These are phyloP conservation scores for Yamadazyma dendronema DNA, from an alignment of 1,139 yeast species.

Conservation along the genomic window DNA sequence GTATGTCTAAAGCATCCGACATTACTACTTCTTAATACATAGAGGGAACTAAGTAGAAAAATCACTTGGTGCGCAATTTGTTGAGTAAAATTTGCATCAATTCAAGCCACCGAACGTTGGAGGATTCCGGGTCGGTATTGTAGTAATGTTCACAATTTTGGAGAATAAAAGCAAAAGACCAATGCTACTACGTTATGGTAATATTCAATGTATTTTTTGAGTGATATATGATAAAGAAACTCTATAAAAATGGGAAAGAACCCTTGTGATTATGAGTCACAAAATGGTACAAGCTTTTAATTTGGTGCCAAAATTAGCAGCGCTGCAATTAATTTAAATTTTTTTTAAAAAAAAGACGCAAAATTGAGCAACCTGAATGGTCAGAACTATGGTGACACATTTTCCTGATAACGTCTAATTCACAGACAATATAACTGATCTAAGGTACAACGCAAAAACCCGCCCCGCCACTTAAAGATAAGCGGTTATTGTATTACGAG, in stretches of 20 bases:
- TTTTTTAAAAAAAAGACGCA: not conserved
- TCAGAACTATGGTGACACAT: too few relatives aligned
- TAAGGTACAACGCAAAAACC: too few relatives aligned
- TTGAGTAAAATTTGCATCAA: not conserved
- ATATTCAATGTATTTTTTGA: too few relatives aligned
- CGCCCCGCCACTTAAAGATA: too few relatives aligned
- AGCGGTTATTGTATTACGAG: too few relatives aligned
- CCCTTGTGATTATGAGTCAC: not conserved
- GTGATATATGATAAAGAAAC: too few relatives aligned
- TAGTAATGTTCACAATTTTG: too few relatives aligned
- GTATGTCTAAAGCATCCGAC: constrained; percentile 11
- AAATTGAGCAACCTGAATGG: not conserved
- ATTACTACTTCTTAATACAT: constrained; percentile 1
- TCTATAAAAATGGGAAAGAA: not conserved
- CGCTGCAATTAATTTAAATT: not conserved
- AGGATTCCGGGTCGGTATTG: not conserved
- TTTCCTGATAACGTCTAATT: too few relatives aligned
- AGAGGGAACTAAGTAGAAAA: not conserved
- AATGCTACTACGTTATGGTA: too few relatives aligned
- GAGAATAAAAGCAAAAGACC: too few relatives aligned
- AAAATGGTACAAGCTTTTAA: not conserved
- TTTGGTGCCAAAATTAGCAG: not conserved
- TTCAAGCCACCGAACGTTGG: not conserved
- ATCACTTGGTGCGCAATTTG: constrained; percentile 3
- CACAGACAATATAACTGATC: too few relatives aligned